Conservation (phyloP, 2,329 filamentous ascomycete species). For the Venturia asperata region DNA sequence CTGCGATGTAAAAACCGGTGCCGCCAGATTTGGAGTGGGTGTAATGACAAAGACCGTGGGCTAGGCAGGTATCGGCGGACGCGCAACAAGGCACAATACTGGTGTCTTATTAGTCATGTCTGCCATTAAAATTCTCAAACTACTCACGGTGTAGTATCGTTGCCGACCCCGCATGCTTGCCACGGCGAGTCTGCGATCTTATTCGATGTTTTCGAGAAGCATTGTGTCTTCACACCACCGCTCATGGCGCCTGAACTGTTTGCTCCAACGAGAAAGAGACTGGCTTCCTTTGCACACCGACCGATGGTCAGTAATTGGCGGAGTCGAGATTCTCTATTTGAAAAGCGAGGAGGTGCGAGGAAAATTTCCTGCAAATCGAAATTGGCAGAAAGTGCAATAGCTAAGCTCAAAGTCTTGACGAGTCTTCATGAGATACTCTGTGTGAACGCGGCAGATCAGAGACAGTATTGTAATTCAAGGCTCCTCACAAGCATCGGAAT, state of each 20-base stretch:
- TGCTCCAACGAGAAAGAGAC: not conserved
- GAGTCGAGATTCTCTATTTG: not conserved
- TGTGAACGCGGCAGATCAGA: not conserved
- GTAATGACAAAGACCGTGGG: slow-evolving; percentile 13
- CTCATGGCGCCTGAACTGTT: not conserved
- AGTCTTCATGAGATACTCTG: not conserved
- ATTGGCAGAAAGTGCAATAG: not conserved
- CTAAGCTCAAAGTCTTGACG: not conserved
- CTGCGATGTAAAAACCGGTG: slow-evolving; percentile 8
- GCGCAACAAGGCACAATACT: slow-evolving; percentile 14
- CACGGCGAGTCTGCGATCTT: not conserved
- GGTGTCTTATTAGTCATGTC: not conserved
- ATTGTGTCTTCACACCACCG: not conserved
- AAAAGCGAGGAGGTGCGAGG: not conserved
- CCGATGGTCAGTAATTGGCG: not conserved
- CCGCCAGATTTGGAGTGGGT: slow-evolving; percentile 10
- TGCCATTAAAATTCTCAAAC: not conserved
- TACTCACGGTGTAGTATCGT: not conserved
- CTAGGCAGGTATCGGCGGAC: slow-evolving; percentile 7
- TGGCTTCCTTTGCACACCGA: not conserved
- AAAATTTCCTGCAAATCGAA: not conserved
- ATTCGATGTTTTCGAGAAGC: slow-evolving; percentile 1
- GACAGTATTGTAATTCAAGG: not conserved
- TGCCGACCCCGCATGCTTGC: not conserved
- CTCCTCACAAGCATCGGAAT: not conserved